Percentiles rank a stretch among this genome's conserved stretches.
These are phyloP conservation scores for Boletus patriciae DNA, from an alignment of 768 basidiomycete species.

Conservation along the genomic window DNA sequence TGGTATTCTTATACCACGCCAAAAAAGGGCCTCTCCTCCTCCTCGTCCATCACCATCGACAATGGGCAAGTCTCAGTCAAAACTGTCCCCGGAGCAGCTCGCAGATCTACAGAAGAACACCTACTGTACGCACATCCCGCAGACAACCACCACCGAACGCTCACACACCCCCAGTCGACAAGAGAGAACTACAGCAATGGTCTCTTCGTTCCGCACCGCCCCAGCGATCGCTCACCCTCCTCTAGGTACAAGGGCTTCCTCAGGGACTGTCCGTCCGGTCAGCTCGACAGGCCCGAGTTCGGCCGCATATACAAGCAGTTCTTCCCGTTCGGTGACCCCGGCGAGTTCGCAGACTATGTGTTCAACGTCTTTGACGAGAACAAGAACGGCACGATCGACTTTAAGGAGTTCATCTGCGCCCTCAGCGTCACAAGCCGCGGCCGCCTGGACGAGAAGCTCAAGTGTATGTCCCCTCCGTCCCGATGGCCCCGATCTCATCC, in stretches of 20 bases:
- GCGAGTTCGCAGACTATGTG: slow-evolving; percentile 95
- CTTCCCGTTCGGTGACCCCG: slow-evolving; percentile 99
- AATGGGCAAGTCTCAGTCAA: slow-evolving; percentile 98
- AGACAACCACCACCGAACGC: slow-evolving; percentile 11
- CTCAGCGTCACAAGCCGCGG: slow-evolving; percentile 94
- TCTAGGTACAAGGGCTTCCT: slow-evolving; percentile 98
- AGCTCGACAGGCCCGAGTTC: slow-evolving; percentile 95
- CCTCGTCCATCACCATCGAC: slow-evolving; percentile 29
- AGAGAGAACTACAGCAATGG: slow-evolving; percentile 97
- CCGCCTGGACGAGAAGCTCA: slow-evolving; percentile 93
- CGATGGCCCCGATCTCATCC: slow-evolving; percentile 16
- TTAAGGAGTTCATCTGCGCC: slow-evolving; percentile 99
- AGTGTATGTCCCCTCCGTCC: slow-evolving; percentile 61
- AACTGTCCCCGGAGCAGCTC: slow-evolving; percentile 92
- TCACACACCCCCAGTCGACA: slow-evolving; percentile 67
- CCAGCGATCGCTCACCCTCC: slow-evolving; percentile 11
- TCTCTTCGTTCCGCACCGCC: slow-evolving; percentile 28
- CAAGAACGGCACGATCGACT: slow-evolving; percentile 96
- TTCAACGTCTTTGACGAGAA: slow-evolving; percentile 98
- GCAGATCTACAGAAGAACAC: slow-evolving; percentile 96
- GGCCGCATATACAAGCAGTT: slow-evolving; percentile 99
- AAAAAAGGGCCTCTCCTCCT: slow-evolving; percentile 29
- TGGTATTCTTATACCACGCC: slow-evolving; percentile 34
- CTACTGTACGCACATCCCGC: slow-evolving; percentile 65
- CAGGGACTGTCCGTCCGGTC: slow-evolving; percentile 97